Percentiles rank a stretch among this genome's conserved stretches.
phyloP scores from a whole-genome alignment of 202 grass and related monocot genomes.

The Saccharum hybrid region DNA sequence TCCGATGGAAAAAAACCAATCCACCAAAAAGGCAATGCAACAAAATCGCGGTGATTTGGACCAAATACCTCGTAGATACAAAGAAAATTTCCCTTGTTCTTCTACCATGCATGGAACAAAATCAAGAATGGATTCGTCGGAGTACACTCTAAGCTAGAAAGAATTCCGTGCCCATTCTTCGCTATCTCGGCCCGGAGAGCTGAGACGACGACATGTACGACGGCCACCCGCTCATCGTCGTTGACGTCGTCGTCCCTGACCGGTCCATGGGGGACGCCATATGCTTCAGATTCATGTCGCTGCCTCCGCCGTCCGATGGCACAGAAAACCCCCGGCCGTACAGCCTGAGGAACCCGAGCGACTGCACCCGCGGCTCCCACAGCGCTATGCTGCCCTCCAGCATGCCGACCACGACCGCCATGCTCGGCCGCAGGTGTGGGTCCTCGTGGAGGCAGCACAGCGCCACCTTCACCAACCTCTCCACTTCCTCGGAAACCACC shows the following conservation, averaged over 20 bases:
- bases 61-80: background rate
- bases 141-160: conserved; percentile 25
- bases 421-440: conserved; percentile 72
- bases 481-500: conserved; percentile 56
- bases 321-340: conserved; percentile 63
- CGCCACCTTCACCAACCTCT: conserved; percentile 75
- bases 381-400: conserved; percentile 76
- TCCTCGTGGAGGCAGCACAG: conserved; percentile 93
- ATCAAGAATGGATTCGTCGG: conserved; percentile 16
- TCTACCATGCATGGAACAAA: background rate
- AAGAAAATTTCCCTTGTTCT: background rate
- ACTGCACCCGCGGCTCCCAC: conserved; percentile 53
- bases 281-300: conserved; percentile 1
- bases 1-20: no score
- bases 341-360: conserved; percentile 64
- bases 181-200: conserved; percentile 77
- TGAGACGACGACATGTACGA: conserved; percentile 79
- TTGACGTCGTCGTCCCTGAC: conserved; percentile 38
- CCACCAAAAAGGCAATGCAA: background rate
- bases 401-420: conserved; percentile 72
- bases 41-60: background rate
- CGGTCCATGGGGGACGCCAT: conserved; percentile 22
- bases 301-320: background rate
- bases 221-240: conserved; percentile 51
- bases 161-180: background rate